Evolutionary conservation across 352 stramenopile species (phyloP), one percentile per base, ranked within the genome.

Genomic region (Pythium dissimile): DNA sequence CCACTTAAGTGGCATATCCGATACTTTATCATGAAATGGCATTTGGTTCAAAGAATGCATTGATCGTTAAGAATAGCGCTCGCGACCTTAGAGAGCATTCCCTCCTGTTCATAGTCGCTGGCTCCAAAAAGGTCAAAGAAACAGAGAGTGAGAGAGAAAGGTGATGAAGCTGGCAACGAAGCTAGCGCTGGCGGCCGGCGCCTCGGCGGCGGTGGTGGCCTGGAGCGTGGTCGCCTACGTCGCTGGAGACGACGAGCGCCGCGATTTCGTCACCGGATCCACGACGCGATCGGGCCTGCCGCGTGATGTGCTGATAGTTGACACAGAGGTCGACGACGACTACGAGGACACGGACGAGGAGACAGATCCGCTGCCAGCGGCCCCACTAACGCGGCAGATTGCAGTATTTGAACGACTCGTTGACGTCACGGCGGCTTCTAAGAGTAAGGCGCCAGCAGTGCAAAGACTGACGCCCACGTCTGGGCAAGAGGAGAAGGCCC

Each of bases 341-440:
- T 56, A 57, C 41, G 39, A 60, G 15, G 56, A 64, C 38, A 64
- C 56, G 23, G 56, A 64, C 47, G 56, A 57, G 9, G 56, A 64
- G 37, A 26, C 13, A 30, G 56, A 58, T 21, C 30, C 21, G 16
- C 26, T 23, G 4, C 56, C 16, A 37, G 37, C 52, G 27, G 37
- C 24, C 2, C 47, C 47, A 20, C 39, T 46, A 5, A 24, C 18
- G n/a, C n/a, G n/a, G n/a, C n/a, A n/a, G n/a, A n/a, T n/a, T n/a
- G n/a, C n/a, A n/a, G n/a, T n/a, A n/a, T n/a, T n/a, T n/a, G n/a
- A n/a, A n/a, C n/a, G n/a, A n/a, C n/a, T n/a, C n/a, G n/a, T n/a
- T n/a, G n/a, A n/a, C n/a, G n/a, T n/a, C n/a, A n/a, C n/a, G n/a
- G n/a, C n/a, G n/a, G n/a, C n/a, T n/a, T n/a, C n/a, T n/a, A n/a